Base-by-base conservation (phyloP, 2,329 filamentous ascomycete species). In the Phyllosticta capitalensis region DNA sequence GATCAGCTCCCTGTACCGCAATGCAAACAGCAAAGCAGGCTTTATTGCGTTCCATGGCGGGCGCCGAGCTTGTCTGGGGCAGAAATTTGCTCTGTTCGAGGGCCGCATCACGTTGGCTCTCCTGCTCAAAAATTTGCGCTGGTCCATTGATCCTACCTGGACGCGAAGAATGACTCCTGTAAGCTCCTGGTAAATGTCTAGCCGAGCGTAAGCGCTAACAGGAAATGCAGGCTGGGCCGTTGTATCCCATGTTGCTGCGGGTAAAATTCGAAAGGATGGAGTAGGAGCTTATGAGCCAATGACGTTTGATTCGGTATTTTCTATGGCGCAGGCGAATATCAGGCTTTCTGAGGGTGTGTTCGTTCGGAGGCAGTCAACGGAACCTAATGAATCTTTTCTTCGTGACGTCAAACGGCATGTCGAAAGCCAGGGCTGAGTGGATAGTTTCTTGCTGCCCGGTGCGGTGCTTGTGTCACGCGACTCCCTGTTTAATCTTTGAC, bases 1-100 rank as follows among this genome's bases (percentile, higher is more conserved):
- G 9, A 74, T 77, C 60, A 68, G 67, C 52, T 65, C 65, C 3
- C 56, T 67, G 9, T 75, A 72, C 56, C 67, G 75, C 10, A 68
- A 68, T 17, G 70, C 69, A 4, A 71, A 71, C 24, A 68, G 68
- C 9, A 72, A 69, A 54, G 73, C 70, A 19, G 69, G 71, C 24
- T 76, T 76, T 61, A 74, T 77, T 59, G 71, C 71, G 21, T 77
- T 77, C 61, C 74, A 77, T 54, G 74, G 74, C 10, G 74, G 74
- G 5, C 66, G 68, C 12, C 66, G 75, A 50, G 71, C 71, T 5
- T 77, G 75, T 62, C 63, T 77, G 26, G 75, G 75, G 0, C 71
- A 76, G 64, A 68, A 67, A 50, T 77, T 74, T 60, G 75, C 74
- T 5, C 63, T 77, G 66, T 62, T 74, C 52, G 66, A 75, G 60